Percentiles rank a stretch among this genome's conserved stretches.
These are phyloP conservation scores for Phytophthora ramorum DNA, from an alignment of 352 stramenopile species.

Conservation along the genomic window DNA sequence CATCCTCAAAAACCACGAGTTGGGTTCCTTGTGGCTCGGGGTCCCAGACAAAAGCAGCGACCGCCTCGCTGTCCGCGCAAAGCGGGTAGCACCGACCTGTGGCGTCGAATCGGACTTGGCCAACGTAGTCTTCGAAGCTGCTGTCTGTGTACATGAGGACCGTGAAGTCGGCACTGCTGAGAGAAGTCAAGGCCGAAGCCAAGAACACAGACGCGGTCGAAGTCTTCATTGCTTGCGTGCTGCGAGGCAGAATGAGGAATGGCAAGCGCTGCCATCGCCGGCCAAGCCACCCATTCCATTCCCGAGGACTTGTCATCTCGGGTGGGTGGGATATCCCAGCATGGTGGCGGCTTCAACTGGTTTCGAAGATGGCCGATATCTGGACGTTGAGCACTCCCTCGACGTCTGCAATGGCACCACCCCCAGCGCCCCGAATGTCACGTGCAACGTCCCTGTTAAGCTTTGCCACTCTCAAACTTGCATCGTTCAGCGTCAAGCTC, in stretches of 20 bases:
- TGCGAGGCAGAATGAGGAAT: conserved; percentile 17
- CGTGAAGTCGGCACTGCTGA: conserved; percentile 12
- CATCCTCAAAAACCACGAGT: conserved; percentile 27
- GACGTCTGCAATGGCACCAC: background rate
- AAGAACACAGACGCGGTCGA: background rate
- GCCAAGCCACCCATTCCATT: conserved; percentile 1
- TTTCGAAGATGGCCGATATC: background rate
- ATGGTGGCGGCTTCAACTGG: background rate
- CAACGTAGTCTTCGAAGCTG: conserved; percentile 30
- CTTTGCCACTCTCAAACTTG: conserved; percentile 17
- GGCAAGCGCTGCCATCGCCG: background rate
- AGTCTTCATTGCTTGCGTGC: conserved; percentile 16
- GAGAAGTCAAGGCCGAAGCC: conserved; percentile 1
- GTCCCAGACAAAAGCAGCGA: conserved; percentile 28
- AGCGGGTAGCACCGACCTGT: conserved; percentile 30
- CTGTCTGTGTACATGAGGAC: conserved; percentile 34
- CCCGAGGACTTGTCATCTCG: background rate
- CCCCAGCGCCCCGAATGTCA: background rate
- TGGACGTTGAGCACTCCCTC: background rate
- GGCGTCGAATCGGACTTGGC: conserved; percentile 25
- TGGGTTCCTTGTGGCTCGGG: conserved; percentile 16
- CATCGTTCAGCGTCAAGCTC: conserved; percentile 6
- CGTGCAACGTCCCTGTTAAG: background rate
- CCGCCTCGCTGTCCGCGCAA: conserved; percentile 10
- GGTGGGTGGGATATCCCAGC: conserved; percentile 11